Base-by-base conservation (phyloP, 2,329 filamentous ascomycete genomes). In the Phaeosphaeriaceae sp. region DNA sequence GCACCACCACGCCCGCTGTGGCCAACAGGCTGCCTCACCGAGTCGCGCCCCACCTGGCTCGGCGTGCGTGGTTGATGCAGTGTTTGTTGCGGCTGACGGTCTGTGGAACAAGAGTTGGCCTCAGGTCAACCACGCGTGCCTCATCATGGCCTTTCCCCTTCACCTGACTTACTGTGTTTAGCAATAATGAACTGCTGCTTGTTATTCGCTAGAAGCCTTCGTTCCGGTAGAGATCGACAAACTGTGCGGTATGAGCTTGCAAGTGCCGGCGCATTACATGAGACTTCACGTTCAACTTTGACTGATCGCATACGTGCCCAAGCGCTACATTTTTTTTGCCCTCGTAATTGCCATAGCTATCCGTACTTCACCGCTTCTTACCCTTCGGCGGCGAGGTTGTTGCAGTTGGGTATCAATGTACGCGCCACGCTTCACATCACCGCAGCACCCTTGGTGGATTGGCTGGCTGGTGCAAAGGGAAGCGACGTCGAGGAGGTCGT, bases 371-470 rank as follows among this genome's bases (percentile, higher is more conserved):
- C 42, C 42, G 42, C 42, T 33, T 13, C 17, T 38, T 29, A 35
- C 26, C n/a, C 20, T n/a, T 9, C 20, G 18, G 34, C n/a, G n/a
- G 23, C 16, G 26, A 35, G 9, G 26, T 11, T 33, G 20, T n/a
- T 13, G 21, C 36, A n/a, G 34, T 39, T 28, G 36, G 34, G 34
- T 32, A 17, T 13, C 42, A 15, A 32, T 38, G 15, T 38, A 39
- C 42, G 42, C 42, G 42, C 42, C 42, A 37, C 20, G 21, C 42
- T 32, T 44, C 33, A 21, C 41, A 28, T 36, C 42, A 29, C 33
- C n/a, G 17, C 33, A 7, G 20, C 18, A 15, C 17, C 7, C 29
- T 13, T 15, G 13, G 35, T 34, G 41, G 34, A 43, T 43, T 43
- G 41, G 41, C 18, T 12, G 30, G 11, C 41, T n/a, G n/a, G n/a